A percentile compares a stretch with the other conserved stretches of the same genome.
Conservation (phyloP, 306 rosid species). For the Boehmeria nivea region DNA sequence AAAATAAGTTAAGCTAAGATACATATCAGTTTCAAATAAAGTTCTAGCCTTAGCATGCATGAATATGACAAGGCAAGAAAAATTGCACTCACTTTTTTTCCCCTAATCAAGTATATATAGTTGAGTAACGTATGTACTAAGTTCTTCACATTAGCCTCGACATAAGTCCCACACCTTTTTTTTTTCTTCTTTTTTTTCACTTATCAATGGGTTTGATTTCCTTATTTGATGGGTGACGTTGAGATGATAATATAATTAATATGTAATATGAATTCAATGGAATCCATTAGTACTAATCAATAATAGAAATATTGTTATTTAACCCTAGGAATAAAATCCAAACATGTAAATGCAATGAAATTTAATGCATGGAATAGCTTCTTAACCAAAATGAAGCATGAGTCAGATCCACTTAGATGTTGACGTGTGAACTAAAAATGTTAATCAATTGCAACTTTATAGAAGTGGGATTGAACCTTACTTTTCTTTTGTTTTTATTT, state of each 20-base stretch:
- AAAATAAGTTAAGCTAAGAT: no score
- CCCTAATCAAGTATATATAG: neutral
- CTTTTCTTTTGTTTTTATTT: neutral
- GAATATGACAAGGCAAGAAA: slow-evolving; percentile 6
- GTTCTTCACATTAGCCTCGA: neutral
- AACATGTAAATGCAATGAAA: neutral
- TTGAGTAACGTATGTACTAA: slow-evolving; percentile 22
- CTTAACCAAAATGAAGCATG: slow-evolving; percentile 11
- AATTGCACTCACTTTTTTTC: neutral
- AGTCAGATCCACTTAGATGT: slow-evolving; percentile 3
- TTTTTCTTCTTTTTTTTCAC: no score
- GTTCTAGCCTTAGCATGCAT: neutral
- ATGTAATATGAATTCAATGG: neutral
- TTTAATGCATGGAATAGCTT: slow-evolving; percentile 3
- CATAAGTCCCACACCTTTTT: neutral
- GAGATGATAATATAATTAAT: no score
- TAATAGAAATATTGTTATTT: neutral
- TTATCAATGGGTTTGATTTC: neutral
- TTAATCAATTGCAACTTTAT: slow-evolving; percentile 2
- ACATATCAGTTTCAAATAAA: no score
- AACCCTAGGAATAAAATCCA: neutral
- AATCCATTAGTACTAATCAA: slow-evolving; percentile 6
- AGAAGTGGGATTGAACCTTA: slow-evolving; percentile 27
- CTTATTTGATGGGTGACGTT: neutral
- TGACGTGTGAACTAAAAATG: neutral